phyloP scores from a whole-genome alignment of 148 eudicot genomes.

The Agrostemma githago region DNA sequence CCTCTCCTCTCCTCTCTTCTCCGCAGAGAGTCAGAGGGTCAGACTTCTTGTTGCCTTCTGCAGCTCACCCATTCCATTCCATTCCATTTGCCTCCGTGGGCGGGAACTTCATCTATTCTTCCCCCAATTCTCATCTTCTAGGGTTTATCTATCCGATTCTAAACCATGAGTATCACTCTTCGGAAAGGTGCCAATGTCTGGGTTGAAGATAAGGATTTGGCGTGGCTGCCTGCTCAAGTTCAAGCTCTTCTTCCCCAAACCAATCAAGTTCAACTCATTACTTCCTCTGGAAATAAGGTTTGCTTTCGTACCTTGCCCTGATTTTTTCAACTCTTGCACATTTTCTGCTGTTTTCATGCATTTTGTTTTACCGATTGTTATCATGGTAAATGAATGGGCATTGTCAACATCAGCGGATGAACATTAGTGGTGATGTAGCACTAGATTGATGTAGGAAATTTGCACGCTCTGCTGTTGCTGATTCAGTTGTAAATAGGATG shows the following conservation, averaged over 20 bases:
- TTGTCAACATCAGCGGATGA: background rate
- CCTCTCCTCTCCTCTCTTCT: too few species aligned
- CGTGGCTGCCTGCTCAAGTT: constrained; percentile 79
- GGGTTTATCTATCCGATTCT: too few species aligned
- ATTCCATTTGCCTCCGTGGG: background rate
- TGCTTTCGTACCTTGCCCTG: background rate
- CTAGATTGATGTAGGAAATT: too few species aligned
- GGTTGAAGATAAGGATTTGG: constrained; percentile 65
- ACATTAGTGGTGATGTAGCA: too few species aligned
- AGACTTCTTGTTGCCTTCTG: background rate
- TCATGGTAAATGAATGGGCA: background rate
- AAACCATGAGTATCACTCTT: constrained; percentile 11
- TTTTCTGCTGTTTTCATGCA: background rate
- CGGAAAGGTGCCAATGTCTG: constrained; percentile 82
- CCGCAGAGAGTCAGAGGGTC: too few species aligned
- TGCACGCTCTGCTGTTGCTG: background rate
- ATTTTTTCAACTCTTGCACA: background rate
- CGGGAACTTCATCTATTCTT: background rate
- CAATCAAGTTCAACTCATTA: constrained; percentile 56
- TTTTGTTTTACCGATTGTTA: too few species aligned
- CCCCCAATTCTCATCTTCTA: background rate
- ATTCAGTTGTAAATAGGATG: background rate
- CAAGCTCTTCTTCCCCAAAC: constrained; percentile 37
- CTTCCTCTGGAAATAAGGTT: constrained; percentile 60
- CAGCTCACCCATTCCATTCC: background rate